Evolutionary conservation across 1,139 yeast species (phyloP).

Genomic region (Meyerozyma elateridarum): DNA sequence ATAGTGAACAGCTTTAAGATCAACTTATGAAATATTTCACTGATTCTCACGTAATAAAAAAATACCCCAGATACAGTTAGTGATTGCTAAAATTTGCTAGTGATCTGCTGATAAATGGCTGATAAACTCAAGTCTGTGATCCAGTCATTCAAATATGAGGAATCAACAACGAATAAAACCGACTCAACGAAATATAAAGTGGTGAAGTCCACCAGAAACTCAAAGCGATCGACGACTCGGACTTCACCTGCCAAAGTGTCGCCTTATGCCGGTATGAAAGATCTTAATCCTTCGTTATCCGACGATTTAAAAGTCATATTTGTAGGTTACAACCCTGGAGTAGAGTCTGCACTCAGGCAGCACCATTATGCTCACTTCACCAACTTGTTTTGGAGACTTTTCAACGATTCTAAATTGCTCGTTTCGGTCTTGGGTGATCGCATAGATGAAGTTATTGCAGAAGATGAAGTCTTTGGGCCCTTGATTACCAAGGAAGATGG

Average conservation of each 20-base stretch:
- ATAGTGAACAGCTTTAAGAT: no score
- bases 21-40: no score
- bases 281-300: slow-evolving; percentile 33
- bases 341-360: slow-evolving; percentile 56
- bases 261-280: slow-evolving; percentile 11
- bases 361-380: slow-evolving; percentile 75
- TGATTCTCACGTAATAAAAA: no score
- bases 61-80: no score
- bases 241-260: slow-evolving; percentile 3
- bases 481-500: slow-evolving; percentile 4
- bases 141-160: slow-evolving; percentile 15
- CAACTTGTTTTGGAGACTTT: slow-evolving; percentile 65
- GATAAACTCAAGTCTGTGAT: slow-evolving; percentile 10
- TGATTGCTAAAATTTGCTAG: no score
- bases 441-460: slow-evolving; percentile 6
- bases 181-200: no score
- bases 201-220: slow-evolving; percentile 2
- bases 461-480: slow-evolving; percentile 12
- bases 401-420: slow-evolving; percentile 51
- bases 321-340: slow-evolving; percentile 74
- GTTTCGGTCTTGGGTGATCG: slow-evolving; percentile 13
- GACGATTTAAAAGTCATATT: slow-evolving; percentile 43
- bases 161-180: slow-evolving; percentile 5
- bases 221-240: slow-evolving; percentile 6
- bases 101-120: no score